Evolutionary conservation across 73 alveolate genomes (phyloP).

Genomic region (Paraurostyla sp.): DNA sequence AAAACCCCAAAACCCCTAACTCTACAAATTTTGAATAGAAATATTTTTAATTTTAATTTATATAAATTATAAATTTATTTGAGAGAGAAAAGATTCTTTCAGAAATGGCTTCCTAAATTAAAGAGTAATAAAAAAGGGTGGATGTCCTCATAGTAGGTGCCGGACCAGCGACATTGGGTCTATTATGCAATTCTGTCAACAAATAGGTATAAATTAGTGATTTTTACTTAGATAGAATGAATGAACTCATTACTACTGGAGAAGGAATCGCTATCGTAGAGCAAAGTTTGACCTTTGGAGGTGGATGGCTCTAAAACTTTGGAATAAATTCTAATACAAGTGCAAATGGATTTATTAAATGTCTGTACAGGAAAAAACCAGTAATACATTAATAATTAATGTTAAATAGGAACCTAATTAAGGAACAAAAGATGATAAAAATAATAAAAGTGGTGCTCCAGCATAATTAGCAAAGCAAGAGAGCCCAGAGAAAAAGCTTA

Average conservation of each 20-base stretch:
- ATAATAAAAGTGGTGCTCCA: background rate
- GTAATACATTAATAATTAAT: background rate
- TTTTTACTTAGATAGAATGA: background rate
- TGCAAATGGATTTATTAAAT: constrained; percentile 54
- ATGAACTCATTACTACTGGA: constrained; percentile 35
- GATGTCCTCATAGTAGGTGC: constrained; percentile 73
- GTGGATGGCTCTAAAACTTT: constrained; percentile 51
- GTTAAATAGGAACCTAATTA: background rate
- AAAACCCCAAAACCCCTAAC: too few relatives aligned
- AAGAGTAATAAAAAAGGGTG: constrained; percentile 31
- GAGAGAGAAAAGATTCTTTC: too few relatives aligned
- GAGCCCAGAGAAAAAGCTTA: background rate
- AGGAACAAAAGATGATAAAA: background rate
- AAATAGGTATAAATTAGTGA: background rate
- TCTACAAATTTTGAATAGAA: too few relatives aligned
- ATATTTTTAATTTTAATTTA: too few relatives aligned
- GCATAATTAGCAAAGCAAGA: background rate
- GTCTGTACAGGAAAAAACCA: constrained; percentile 46
- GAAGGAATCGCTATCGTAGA: constrained; percentile 67
- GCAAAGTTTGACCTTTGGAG: constrained; percentile 49
- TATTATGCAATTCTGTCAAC: constrained; percentile 45
- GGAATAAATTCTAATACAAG: constrained; percentile 66
- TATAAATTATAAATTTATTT: too few relatives aligned
- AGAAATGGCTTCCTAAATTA: background rate
- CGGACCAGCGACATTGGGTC: constrained; percentile 70